phyloP scores from a whole-genome alignment of 2,329 filamentous ascomycete genomes.

The Mycosphaerella sp. region DNA sequence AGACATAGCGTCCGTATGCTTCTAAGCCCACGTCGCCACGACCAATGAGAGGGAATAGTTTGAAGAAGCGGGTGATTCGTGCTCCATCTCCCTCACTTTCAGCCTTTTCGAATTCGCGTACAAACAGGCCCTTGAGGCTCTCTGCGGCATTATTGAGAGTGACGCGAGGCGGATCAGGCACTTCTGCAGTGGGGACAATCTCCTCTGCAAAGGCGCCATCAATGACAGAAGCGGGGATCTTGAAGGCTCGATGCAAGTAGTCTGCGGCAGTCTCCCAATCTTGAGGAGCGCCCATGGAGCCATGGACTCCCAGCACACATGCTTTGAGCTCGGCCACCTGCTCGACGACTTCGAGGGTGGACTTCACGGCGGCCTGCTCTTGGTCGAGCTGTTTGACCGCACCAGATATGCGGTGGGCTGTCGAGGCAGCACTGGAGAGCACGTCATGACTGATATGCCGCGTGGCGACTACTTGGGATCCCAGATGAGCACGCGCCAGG shows the following conservation, averaged over 20 bases:
- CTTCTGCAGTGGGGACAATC: conserved; percentile 91
- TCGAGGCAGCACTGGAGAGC: conserved; percentile 78
- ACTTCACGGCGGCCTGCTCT: conserved; percentile 85
- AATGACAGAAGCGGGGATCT: conserved; percentile 73
- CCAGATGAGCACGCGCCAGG: conserved; percentile 78
- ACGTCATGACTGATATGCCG: conserved; percentile 82
- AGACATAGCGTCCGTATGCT: conserved; percentile 93
- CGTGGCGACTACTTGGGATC: conserved; percentile 77
- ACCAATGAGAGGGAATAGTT: conserved; percentile 90
- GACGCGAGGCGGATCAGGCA: conserved; percentile 81
- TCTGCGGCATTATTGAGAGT: conserved; percentile 84
- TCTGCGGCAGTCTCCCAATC: conserved; percentile 96
- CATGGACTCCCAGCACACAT: conserved; percentile 87
- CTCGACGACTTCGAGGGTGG: conserved; percentile 85
- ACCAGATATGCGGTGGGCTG: conserved; percentile 75
- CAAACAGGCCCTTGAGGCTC: conserved; percentile 80
- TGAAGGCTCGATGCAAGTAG: conserved; percentile 76
- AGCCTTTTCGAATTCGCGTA: conserved; percentile 92
- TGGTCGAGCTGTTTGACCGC: conserved; percentile 83
- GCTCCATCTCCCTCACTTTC: conserved; percentile 79
- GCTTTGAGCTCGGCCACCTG: conserved; percentile 96
- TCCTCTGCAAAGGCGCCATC: conserved; percentile 81
- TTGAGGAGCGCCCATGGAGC: conserved; percentile 94
- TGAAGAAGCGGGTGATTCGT: conserved; percentile 94
- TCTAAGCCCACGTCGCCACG: conserved; percentile 83